Evolutionary conservation across 129 eudicot genomes (phyloP), one percentile per base, ranked within the genome.

Genomic region (Flaveria robusta): DNA sequence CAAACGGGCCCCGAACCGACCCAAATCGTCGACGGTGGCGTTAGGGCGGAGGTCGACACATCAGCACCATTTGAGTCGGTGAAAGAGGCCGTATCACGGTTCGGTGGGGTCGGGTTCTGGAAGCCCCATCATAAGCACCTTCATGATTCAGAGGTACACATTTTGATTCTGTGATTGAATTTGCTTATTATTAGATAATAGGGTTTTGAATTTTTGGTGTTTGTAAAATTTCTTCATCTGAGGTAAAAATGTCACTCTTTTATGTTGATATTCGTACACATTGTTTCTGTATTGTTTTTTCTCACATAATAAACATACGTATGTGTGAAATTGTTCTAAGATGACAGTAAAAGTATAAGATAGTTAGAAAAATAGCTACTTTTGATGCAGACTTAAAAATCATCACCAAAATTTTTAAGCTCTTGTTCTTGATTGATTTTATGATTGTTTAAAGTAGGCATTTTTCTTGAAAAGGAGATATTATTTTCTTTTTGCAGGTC

Each of bases 31-130:
- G 83, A 66, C 59, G 26, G 59, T 37, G 56, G 47, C 23, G 60
- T 42, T 6, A 83, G 87, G 77, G 90, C 80, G 15, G 98, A 90
- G 74, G 83, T 92, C 27, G 98, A 92, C 84, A 92, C 98, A 1
- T 92, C 98, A 1, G 94, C 96, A 2, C 98, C 98, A 7, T 90
- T 92, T 49, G 98, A 90, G 88, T 93, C 98, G 4, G 98, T 90
- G 2, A 93, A 87, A 84, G 92, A 93, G 77, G 98, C 98, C 1
- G 98, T 87, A 19, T 74, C 78, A 66, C 94, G 88, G 34, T 90
- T 93, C 66, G 98, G 98, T 76, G 98, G 98, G 9, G 80, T 93
- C 52, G 98, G 92, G 14, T 90, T 86, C 74, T 93, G 98, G 98
- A 90, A 85, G 56, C 98, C 98, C 79, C 43, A 63, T 73, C 68